A percentile compares a stretch with the other conserved stretches of the same genome.
These are phyloP conservation scores for Umbelopsis isabellina DNA, from an alignment of 192 early-diverging fungal species.

Conservation along the genomic window DNA sequence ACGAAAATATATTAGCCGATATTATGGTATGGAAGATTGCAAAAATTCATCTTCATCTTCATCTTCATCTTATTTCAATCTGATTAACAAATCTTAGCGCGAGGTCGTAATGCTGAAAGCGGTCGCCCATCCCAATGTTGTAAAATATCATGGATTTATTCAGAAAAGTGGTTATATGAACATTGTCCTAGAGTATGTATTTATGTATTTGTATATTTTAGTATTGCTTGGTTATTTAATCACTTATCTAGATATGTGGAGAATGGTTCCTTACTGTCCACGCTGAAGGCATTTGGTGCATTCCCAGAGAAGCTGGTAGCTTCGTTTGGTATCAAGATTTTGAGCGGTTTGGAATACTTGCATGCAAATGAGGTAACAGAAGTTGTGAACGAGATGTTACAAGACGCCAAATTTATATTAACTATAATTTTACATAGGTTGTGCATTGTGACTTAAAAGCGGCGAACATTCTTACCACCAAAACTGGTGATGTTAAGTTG, in stretches of 20 bases:
- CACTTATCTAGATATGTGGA: conserved; percentile 65
- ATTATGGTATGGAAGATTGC: conserved; percentile 61
- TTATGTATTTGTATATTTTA: not conserved
- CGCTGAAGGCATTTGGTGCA: conserved; percentile 84
- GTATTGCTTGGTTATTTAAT: not conserved
- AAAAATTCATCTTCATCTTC: too few species aligned
- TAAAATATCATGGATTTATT: conserved; percentile 84
- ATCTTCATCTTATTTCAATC: not conserved
- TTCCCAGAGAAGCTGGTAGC: conserved; percentile 91
- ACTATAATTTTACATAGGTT: conserved; percentile 41
- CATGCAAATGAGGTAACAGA: conserved; percentile 75
- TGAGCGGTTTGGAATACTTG: conserved; percentile 88
- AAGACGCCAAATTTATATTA: not conserved
- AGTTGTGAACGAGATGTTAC: not conserved
- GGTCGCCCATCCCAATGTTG: conserved; percentile 82
- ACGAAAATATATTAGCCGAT: conserved; percentile 70
- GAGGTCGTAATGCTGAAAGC: conserved; percentile 88
- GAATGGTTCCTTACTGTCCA: conserved; percentile 88
- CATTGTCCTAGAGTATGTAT: conserved; percentile 75
- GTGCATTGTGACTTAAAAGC: conserved; percentile 98
- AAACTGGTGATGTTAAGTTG: conserved; percentile 92
- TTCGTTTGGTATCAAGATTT: conserved; percentile 85
- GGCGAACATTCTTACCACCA: conserved; percentile 96
- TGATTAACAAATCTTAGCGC: conserved; percentile 35
- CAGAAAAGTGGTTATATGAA: conserved; percentile 72